phyloP scores from a whole-genome alignment of 768 basidiomycete genomes.

The Collybiopsis luxurians region DNA sequence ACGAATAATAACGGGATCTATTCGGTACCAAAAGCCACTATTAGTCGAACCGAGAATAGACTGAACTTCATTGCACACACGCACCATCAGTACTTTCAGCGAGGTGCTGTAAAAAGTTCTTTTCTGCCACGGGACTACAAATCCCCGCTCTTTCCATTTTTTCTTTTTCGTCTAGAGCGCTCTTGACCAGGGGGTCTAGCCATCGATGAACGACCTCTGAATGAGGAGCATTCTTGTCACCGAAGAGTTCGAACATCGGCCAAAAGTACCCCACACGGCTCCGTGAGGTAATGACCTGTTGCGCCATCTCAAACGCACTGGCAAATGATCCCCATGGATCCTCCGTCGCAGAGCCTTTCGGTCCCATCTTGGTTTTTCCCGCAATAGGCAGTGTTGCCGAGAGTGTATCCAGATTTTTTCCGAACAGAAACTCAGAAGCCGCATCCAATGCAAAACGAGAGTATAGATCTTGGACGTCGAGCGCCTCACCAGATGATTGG shows the following conservation, averaged over 20 bases:
- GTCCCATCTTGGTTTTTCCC: constrained; percentile 41
- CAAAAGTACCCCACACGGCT: constrained; percentile 52
- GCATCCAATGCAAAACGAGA: constrained; percentile 68
- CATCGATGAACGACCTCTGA: constrained; percentile 51
- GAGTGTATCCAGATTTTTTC: constrained; percentile 59
- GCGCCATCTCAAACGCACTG: constrained; percentile 55
- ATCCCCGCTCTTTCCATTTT: constrained; percentile 35
- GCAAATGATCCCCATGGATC: constrained; percentile 64
- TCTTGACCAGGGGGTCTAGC: constrained; percentile 62
- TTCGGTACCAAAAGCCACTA: neutral
- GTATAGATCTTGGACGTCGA: constrained; percentile 68
- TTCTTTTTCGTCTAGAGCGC: constrained; percentile 46
- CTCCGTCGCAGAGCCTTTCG: constrained; percentile 58
- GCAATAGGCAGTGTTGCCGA: constrained; percentile 51
- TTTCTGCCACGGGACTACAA: constrained; percentile 40
- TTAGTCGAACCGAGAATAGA: neutral
- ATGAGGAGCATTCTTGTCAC: constrained; percentile 49
- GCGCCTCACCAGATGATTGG: constrained; percentile 31
- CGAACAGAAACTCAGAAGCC: constrained; percentile 73
- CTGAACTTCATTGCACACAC: neutral
- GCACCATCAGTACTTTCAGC: constrained; percentile 63
- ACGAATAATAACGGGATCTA: constrained; percentile 65
- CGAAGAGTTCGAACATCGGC: constrained; percentile 59
- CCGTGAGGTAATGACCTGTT: constrained; percentile 49
- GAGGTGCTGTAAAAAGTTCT: constrained; percentile 66